These are phyloP conservation scores for Acacia crassicarpa DNA, from an alignment of 306 rosid genomes.

Conservation along the genomic window DNA sequence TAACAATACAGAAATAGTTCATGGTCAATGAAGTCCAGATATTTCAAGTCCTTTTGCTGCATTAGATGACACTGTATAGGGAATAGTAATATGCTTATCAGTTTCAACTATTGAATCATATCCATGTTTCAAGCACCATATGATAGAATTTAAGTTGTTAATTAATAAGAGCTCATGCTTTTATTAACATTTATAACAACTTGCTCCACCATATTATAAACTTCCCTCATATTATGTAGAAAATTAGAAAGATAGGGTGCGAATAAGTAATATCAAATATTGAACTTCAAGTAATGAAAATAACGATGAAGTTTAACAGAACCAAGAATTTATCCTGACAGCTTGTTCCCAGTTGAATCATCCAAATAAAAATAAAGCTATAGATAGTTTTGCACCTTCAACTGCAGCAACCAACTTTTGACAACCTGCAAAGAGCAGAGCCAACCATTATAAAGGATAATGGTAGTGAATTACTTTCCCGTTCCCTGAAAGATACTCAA, in stretches of 20 bases:
- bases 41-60: conserved; percentile 1
- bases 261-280: neutral
- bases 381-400: conserved; percentile 61
- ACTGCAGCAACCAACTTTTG: conserved; percentile 66
- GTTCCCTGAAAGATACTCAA: neutral
- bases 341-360: conserved; percentile 10
- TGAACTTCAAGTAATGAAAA: conserved; percentile 1
- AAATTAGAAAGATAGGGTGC: neutral
- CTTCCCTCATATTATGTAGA: neutral
- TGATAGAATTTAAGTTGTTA: neutral
- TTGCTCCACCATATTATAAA: conserved; percentile 22
- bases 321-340: conserved; percentile 15
- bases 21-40: neutral
- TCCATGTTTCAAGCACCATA: neutral
- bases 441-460: conserved; percentile 17
- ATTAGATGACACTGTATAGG: conserved; percentile 12
- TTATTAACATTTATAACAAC: neutral
- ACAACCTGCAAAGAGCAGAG: conserved; percentile 58
- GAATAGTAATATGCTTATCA: neutral
- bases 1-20: neutral
- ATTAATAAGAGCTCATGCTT: neutral
- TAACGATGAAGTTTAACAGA: conserved; percentile 23
- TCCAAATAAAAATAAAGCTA: conserved; percentile 28
- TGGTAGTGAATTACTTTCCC: neutral
- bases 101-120: conserved; percentile 17